Evolutionary conservation across 2,329 filamentous ascomycete species (phyloP), one percentile per base, ranked within the genome.

Genomic region (Fonsecaea nubica): DNA sequence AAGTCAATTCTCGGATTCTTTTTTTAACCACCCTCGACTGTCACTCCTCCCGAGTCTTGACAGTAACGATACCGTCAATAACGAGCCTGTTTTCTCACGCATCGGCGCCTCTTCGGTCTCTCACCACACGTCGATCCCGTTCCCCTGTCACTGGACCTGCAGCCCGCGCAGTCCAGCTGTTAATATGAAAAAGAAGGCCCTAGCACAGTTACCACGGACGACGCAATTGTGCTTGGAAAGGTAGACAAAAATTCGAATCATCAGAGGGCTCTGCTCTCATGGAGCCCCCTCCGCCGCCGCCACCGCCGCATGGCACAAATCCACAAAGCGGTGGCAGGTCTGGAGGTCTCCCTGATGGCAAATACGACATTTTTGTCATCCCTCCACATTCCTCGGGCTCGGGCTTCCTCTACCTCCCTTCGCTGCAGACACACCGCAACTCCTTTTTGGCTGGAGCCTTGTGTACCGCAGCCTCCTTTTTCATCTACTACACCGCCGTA

Each of bases 301-400:
- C 91, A 72, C 93, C 93, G 76, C 92, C 92, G 70, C 93, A 97
- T 81, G 92, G 93, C 79, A 85, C 88, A 75, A 90, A 88, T 72
- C 91, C 92, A 58, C 89, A 89, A 77, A 87, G 86, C 21, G 84
- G 87, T 59, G 50, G 56, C 50, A 68, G 67, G 59, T 84, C 87
- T 42, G 82, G 83, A 32, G 90, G 91, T 64, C 83, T 97, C 56
- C 94, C 94, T 2, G 85, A 91, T 1, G 93, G 94, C 63, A 96
- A 95, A 77, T 98, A 97, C 80, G 94, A 98, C 82, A 96, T 98
- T 76, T 97, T 97, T 81, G 90, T 97, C 77, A 93, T 98, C 75
- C 94, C 94, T 7, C 92, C 93, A 55, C 93, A 97, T 78, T 94
- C 93, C 10, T 86, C 93, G 6, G 94, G 94, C 61, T 88, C 89